Percentiles rank a stretch among this genome's conserved stretches.
Evolutionary conservation across 805 yeast genomes (phyloP).

Genomic region (Ogataea glucozyma): DNA sequence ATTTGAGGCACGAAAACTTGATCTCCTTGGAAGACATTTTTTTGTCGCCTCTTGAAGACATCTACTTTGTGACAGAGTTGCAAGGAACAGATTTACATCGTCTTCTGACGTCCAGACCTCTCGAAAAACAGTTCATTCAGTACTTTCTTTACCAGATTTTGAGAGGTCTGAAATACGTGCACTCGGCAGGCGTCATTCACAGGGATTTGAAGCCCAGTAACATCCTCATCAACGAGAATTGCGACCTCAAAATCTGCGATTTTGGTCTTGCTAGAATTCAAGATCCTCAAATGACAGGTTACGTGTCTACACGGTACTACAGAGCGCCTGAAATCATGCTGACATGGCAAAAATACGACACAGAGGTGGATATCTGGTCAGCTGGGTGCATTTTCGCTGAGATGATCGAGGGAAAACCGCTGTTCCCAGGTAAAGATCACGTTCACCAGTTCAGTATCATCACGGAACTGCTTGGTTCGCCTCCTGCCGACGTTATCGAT

Average conservation of each 20-base stretch:
- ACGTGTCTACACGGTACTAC: conserved; percentile 92
- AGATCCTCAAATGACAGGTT: conserved; percentile 99
- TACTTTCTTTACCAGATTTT: conserved; percentile 93
- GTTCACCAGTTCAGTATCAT: conserved; percentile 97
- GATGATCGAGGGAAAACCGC: conserved; percentile 95
- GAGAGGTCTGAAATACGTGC: conserved; percentile 92
- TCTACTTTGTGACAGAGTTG: conserved; percentile 92
- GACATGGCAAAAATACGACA: conserved; percentile 97
- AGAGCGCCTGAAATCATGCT: conserved; percentile 98
- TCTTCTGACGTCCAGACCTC: conserved; percentile 85
- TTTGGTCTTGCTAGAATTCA: conserved; percentile 96
- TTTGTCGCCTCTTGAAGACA: conserved; percentile 92
- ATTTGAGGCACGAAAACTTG: conserved; percentile 89
- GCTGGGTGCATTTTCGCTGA: conserved; percentile 97
- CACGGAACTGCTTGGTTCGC: conserved; percentile 90
- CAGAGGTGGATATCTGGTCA: conserved; percentile 97
- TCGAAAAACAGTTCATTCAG: conserved; percentile 95
- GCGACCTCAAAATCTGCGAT: conserved; percentile 93
- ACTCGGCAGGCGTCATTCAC: conserved; percentile 93
- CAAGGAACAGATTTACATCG: conserved; percentile 97
- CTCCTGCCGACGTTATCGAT: conserved; percentile 93
- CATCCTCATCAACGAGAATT: conserved; percentile 85
- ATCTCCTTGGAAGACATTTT: conserved; percentile 93
- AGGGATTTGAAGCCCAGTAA: conserved; percentile 94
- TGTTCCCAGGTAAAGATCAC: conserved; percentile 97